A percentile compares a stretch with the other conserved stretches of the same genome.
Conservation (phyloP, 2,329 filamentous ascomycete genomes). For the Cyphellophora attinorum region DNA sequence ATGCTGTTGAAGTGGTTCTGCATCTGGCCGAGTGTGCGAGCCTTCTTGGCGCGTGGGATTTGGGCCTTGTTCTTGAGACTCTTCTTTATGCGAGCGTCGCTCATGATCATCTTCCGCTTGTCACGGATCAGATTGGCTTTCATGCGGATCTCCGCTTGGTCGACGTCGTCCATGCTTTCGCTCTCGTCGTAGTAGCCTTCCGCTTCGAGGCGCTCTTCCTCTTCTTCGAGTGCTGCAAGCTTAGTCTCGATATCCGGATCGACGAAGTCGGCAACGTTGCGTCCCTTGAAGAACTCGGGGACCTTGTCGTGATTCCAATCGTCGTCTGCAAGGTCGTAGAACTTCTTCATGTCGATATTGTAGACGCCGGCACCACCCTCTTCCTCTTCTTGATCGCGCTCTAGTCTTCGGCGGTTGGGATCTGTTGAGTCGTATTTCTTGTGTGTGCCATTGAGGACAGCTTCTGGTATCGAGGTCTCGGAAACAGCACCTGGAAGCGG, state of each 20-base stretch:
- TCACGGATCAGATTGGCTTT: slow-evolving; percentile 94
- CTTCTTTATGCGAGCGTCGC: slow-evolving; percentile 92
- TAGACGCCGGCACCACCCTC: slow-evolving; percentile 93
- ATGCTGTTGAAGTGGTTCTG: slow-evolving; percentile 75
- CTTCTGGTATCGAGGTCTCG: slow-evolving; percentile 83
- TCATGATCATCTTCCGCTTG: slow-evolving; percentile 84
- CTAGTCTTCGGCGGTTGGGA: slow-evolving; percentile 68
- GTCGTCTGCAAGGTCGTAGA: slow-evolving; percentile 76
- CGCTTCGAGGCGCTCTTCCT: slow-evolving; percentile 84
- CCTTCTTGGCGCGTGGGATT: slow-evolving; percentile 72
- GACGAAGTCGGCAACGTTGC: slow-evolving; percentile 95
- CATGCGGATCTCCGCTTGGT: slow-evolving; percentile 76
- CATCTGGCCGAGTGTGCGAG: slow-evolving; percentile 79
- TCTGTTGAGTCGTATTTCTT: slow-evolving; percentile 89
- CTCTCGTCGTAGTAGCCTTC: slow-evolving; percentile 92
- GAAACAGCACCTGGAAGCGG: slow-evolving; percentile 71
- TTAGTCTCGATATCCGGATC: slow-evolving; percentile 95
- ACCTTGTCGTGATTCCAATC: slow-evolving; percentile 97
- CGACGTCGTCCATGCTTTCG: slow-evolving; percentile 71
- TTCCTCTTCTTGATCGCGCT: slow-evolving; percentile 80
- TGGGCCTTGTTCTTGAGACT: slow-evolving; percentile 92
- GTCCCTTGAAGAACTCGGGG: slow-evolving; percentile 86
- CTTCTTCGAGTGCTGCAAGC: slow-evolving; percentile 82
- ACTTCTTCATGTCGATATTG: slow-evolving; percentile 83
- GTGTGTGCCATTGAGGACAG: slow-evolving; percentile 52